Conservation (phyloP, 2,329 filamentous ascomycete species). For the Penicillium brevicompactum region DNA sequence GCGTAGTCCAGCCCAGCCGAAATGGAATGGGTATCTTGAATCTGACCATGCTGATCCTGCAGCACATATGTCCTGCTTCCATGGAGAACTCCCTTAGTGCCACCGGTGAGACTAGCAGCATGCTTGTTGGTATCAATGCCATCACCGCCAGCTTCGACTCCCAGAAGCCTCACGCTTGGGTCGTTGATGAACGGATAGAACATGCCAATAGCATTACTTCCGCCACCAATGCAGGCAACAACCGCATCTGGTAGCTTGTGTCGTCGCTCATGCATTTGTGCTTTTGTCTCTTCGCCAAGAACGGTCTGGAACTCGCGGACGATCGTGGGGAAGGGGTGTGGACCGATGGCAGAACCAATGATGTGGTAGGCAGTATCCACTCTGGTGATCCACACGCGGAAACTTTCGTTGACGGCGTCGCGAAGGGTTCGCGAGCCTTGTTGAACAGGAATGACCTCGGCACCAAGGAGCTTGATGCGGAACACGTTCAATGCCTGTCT, state of each 20-base stretch:
- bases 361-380: conserved; percentile 97
- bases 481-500: conserved; percentile 97
- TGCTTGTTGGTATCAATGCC: conserved; percentile 83
- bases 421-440: conserved; percentile 81
- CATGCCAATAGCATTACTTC: conserved; percentile 92
- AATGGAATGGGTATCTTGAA: conserved; percentile 86
- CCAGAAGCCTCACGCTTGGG: conserved; percentile 76
- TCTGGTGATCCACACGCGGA: conserved; percentile 93
- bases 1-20: conserved; percentile 95
- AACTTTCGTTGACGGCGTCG: conserved; percentile 91
- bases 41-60: conserved; percentile 87
- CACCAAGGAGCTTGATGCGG: conserved; percentile 94
- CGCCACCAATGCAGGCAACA: conserved; percentile 93
- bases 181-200: conserved; percentile 92
- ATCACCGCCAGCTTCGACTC: conserved; percentile 82
- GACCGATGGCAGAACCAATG: conserved; percentile 91
- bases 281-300: conserved; percentile 88
- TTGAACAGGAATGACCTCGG: conserved; percentile 89
- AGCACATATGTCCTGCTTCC: conserved; percentile 92
- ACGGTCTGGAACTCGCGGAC: conserved; percentile 83
- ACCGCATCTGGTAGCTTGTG: conserved; percentile 77
- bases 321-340: conserved; percentile 91
- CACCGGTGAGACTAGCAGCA: conserved; percentile 79
- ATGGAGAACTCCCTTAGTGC: conserved; percentile 87
- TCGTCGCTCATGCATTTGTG: conserved; percentile 74